Percentiles rank a stretch among this genome's conserved stretches.
Evolutionary conservation across 345 rosid species (phyloP).

Genomic region (Corymbia maculata): DNA sequence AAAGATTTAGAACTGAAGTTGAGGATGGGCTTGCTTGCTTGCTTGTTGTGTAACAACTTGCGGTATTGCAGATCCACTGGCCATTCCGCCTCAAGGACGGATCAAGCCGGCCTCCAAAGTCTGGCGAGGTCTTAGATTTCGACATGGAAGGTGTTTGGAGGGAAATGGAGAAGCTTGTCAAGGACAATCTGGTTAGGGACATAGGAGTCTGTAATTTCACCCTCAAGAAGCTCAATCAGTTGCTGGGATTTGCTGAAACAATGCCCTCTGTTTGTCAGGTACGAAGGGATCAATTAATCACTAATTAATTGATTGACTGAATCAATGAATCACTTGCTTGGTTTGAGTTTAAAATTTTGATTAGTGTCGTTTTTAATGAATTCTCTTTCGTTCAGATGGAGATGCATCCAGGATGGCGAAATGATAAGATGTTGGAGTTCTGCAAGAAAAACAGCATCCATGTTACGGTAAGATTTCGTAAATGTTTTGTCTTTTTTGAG

Average conservation of each 20-base stretch:
- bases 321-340: background rate
- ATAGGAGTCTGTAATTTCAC: conserved; percentile 16
- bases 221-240: background rate
- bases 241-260: background rate
- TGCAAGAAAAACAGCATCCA: conserved; percentile 28
- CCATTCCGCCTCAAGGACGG: conserved; percentile 43
- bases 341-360: background rate
- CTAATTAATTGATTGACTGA: background rate
- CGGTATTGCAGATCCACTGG: conserved; percentile 39
- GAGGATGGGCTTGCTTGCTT: background rate
- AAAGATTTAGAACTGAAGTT: background rate
- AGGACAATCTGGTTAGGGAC: conserved; percentile 28
- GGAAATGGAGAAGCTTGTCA: conserved; percentile 41
- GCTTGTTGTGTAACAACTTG: background rate
- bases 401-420: background rate
- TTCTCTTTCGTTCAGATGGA: background rate
- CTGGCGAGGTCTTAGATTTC: conserved; percentile 29
- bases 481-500: accelerated
- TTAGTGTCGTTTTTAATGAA: background rate
- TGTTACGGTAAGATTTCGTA: conserved; percentile 21
- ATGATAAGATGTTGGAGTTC: conserved; percentile 32
- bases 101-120: conserved; percentile 35
- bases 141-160: conserved; percentile 61
- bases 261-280: conserved; percentile 25
- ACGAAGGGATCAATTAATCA: accelerated